Conservation (phyloP, 108 stramenopile genomes). For the Parietichytrium sp. region DNA sequence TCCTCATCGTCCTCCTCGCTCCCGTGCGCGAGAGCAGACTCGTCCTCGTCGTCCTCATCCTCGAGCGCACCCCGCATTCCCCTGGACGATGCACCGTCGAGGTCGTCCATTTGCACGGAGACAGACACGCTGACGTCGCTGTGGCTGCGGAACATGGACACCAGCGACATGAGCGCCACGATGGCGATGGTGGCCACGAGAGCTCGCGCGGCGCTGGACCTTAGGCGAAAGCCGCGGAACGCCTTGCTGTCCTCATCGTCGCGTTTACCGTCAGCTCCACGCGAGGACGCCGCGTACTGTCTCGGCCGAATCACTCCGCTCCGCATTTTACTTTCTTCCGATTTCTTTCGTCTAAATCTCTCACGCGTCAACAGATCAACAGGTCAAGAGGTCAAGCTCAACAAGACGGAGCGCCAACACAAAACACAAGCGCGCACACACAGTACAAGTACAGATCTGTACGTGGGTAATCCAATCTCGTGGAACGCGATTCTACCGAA, state of each 20-base stretch:
- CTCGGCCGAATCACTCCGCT: slow-evolving; percentile 28
- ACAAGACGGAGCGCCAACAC: no score
- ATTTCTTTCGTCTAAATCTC: no score
- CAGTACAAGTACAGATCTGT: no score
- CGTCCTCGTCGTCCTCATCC: slow-evolving; percentile 22
- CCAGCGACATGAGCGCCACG: neutral
- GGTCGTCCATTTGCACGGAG: neutral
- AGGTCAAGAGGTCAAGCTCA: no score
- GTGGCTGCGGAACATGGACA: neutral
- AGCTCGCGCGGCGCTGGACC: neutral
- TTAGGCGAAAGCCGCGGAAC: neutral
- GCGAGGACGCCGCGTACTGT: neutral
- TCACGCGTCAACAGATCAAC: no score
- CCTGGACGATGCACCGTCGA: neutral
- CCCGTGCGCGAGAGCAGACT: neutral
- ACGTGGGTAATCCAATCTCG: no score
- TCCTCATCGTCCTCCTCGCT: neutral
- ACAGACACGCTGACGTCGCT: neutral
- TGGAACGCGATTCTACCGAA: no score
- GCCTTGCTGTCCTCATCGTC: neutral
- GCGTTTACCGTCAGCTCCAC: neutral
- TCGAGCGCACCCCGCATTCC: neutral
- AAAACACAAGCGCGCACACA: no score
- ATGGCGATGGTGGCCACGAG: slow-evolving; percentile 21
- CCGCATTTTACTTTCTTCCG: slow-evolving; percentile 25